Percentiles rank a stretch among this genome's conserved stretches.
phyloP scores from a whole-genome alignment of 768 basidiomycete genomes.

The Neoboletus subvelutipes region DNA sequence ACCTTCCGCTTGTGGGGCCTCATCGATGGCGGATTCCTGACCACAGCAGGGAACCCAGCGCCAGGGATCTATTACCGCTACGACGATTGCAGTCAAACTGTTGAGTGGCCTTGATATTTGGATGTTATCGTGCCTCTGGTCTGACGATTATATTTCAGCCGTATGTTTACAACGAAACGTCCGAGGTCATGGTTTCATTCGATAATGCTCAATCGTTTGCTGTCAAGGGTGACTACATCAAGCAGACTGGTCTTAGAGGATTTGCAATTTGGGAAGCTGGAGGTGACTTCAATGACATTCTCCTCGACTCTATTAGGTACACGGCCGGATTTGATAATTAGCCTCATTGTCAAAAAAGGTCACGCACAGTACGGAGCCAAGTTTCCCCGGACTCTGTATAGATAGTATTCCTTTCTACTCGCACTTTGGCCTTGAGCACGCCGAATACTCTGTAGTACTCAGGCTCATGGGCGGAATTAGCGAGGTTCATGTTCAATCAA shows the following conservation, averaged over 20 bases:
- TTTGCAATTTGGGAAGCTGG: conserved; percentile 75
- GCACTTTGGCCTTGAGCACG: background rate
- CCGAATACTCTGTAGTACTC: background rate
- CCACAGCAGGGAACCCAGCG: conserved; percentile 27
- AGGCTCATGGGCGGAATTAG: conserved; percentile 15
- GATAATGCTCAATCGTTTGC: conserved; percentile 60
- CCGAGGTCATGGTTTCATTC: conserved; percentile 62
- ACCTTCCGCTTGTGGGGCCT: conserved; percentile 62
- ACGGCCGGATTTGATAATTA: conserved; percentile 4
- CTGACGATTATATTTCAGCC: conserved; percentile 44
- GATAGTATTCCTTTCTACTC: background rate
- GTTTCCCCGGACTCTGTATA: background rate
- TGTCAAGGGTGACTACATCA: conserved; percentile 63
- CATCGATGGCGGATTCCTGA: conserved; percentile 54
- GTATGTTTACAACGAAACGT: conserved; percentile 58
- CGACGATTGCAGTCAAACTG: conserved; percentile 72
- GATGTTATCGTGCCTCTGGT: background rate
- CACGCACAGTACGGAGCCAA: background rate
- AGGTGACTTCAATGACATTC: conserved; percentile 59
- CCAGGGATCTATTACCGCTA: conserved; percentile 56
- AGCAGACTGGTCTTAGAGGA: conserved; percentile 50
- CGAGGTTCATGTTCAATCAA: background rate
- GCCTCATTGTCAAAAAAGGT: background rate
- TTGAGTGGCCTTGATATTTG: conserved; percentile 33
- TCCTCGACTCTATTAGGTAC: conserved; percentile 55